A percentile compares a stretch with the other conserved stretches of the same genome.
phyloP scores from a whole-genome alignment of 495 filamentous ascomycete genomes.

The Daldinia decipiens region DNA sequence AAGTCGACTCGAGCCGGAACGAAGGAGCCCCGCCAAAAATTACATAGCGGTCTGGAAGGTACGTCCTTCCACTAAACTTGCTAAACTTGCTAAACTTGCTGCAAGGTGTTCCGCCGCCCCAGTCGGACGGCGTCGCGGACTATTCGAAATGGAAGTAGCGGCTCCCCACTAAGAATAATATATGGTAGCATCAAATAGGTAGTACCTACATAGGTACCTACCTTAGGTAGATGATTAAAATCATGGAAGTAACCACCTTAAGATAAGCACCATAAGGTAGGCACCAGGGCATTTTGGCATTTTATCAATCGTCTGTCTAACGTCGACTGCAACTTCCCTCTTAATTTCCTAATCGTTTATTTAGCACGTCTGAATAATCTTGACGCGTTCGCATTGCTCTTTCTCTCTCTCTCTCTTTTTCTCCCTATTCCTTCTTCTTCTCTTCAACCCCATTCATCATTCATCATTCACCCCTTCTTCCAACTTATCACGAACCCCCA shows the following conservation, averaged over 20 bases:
- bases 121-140: conserved; percentile 28
- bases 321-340: neutral
- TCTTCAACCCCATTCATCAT: conserved; percentile 1
- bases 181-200: neutral
- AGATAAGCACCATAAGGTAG: neutral
- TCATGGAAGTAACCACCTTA: neutral
- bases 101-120: conserved; percentile 14
- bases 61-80: neutral
- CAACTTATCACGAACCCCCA: conserved; percentile 32
- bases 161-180: conserved; percentile 14
- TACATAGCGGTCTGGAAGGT: conserved; percentile 23
- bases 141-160: conserved; percentile 25
- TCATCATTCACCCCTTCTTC: conserved; percentile 9
- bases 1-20: conserved; percentile 42
- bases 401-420: neutral
- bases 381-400: neutral
- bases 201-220: too few relatives aligned
- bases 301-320: neutral
- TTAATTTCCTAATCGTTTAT: neutral
- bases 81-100: neutral
- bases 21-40: conserved; percentile 36
- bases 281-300: neutral
- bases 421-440: neutral
- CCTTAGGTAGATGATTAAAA: neutral
- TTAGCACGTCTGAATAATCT: neutral